Percentiles rank a stretch among this genome's conserved stretches.
phyloP scores from a whole-genome alignment of 2,329 filamentous ascomycete species.

The Arthrobotrys megalospora region DNA sequence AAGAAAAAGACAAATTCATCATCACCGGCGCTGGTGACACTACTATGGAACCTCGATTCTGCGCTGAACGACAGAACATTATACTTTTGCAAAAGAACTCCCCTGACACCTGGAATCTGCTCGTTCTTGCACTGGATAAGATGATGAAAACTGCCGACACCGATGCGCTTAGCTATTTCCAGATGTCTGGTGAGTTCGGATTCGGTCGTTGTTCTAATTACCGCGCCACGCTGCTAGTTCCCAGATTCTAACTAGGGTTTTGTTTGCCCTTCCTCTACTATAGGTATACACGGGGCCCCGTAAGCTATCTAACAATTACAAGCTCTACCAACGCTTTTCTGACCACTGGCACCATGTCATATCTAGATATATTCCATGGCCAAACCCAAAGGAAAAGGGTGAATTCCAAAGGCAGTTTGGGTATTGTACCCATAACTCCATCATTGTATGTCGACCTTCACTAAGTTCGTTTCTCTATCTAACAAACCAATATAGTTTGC shows the following conservation, averaged over 20 bases:
- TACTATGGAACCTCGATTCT: not conserved
- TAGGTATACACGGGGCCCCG: slow-evolving; percentile 57
- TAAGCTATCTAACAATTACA: slow-evolving; percentile 18
- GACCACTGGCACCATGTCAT: not conserved
- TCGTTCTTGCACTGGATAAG: slow-evolving; percentile 39
- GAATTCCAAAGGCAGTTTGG: slow-evolving; percentile 14
- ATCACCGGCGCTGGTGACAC: slow-evolving; percentile 32
- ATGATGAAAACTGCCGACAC: slow-evolving; percentile 1
- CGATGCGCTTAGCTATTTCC: slow-evolving; percentile 29
- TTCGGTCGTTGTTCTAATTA: not conserved
- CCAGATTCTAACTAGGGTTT: not conserved
- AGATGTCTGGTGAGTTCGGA: slow-evolving; percentile 31
- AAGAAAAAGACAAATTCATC: not conserved
- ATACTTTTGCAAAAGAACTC: not conserved
- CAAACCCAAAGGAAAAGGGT: not conserved
- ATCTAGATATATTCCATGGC: slow-evolving; percentile 44
- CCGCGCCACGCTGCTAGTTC: not conserved
- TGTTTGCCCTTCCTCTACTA: not conserved
- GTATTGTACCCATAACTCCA: slow-evolving; percentile 46
- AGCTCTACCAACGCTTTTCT: not conserved
- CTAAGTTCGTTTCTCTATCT: not conserved
- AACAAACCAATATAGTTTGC: slow-evolving; percentile 62
- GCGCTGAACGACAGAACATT: slow-evolving; percentile 28
- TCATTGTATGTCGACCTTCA: slow-evolving; percentile 28
- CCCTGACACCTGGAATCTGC: slow-evolving; percentile 45